Percentiles rank a stretch among this genome's conserved stretches.
Evolutionary conservation across 140 eudicot genomes (phyloP).

Genomic region (Ambrosia hybrid): DNA sequence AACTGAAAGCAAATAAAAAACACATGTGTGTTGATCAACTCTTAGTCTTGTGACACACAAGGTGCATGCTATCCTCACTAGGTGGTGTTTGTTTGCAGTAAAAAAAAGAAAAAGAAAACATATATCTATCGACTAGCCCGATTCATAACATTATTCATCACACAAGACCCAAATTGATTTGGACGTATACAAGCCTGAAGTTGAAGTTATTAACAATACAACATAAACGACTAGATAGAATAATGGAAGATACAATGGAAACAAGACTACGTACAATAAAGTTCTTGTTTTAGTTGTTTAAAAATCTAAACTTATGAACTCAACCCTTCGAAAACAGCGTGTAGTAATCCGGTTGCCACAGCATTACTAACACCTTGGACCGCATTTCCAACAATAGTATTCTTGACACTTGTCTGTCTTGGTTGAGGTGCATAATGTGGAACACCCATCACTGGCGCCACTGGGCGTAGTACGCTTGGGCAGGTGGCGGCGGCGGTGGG

Average conservation of each 20-base stretch:
- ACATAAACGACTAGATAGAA: too few relatives aligned
- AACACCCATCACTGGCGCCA: slow-evolving; percentile 22
- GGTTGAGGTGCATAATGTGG: slow-evolving; percentile 18
- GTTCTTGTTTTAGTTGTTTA: too few relatives aligned
- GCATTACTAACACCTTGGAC: slow-evolving; percentile 27
- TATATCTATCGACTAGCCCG: too few relatives aligned
- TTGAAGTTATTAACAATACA: neutral
- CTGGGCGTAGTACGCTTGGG: slow-evolving; percentile 21
- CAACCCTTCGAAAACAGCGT: slow-evolving; percentile 25
- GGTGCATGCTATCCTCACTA: too few relatives aligned
- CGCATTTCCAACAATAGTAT: slow-evolving; percentile 30
- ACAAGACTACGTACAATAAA: neutral
- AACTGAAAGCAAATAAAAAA: too few relatives aligned
- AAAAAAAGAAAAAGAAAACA: too few relatives aligned
- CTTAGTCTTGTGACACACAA: too few relatives aligned
- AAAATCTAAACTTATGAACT: slow-evolving; percentile 13
- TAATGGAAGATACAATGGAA: too few relatives aligned
- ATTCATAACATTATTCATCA: too few relatives aligned
- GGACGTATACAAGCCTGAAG: neutral
- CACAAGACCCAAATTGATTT: too few relatives aligned
- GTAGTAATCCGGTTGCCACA: slow-evolving; percentile 18
- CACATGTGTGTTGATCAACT: too few relatives aligned
- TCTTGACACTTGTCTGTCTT: slow-evolving; percentile 4
- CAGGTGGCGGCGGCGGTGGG: neutral
- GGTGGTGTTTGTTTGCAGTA: too few relatives aligned